Percentiles rank a stretch among this genome's conserved stretches.
Evolutionary conservation across 164 flowering plant genomes (phyloP).

Genomic region (Berberis thunbergii): DNA sequence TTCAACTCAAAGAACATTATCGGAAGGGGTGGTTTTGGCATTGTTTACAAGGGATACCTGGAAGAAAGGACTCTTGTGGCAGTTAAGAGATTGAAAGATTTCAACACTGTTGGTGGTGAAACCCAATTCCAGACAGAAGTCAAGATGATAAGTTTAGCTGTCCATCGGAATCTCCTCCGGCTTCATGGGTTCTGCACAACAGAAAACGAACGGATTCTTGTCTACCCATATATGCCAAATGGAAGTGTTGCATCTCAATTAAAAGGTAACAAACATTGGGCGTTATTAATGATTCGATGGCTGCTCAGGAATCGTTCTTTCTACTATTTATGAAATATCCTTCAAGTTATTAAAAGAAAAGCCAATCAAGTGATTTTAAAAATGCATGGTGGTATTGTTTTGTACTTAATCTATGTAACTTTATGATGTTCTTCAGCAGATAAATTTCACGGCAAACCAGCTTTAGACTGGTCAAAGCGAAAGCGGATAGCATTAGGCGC

Average conservation of each 20-base stretch:
- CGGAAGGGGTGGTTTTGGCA: slow-evolving; percentile 79
- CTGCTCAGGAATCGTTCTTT: not conserved
- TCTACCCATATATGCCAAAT: slow-evolving; percentile 81
- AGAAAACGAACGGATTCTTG: slow-evolving; percentile 62
- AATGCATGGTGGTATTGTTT: too few species aligned
- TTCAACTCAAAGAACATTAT: slow-evolving; percentile 65
- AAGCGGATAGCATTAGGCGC: slow-evolving; percentile 74
- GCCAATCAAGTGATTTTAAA: too few species aligned
- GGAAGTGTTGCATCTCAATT: slow-evolving; percentile 76
- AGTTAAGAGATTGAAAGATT: slow-evolving; percentile 72
- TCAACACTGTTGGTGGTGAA: slow-evolving; percentile 64
- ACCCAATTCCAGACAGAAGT: slow-evolving; percentile 86
- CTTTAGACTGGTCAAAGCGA: slow-evolving; percentile 68
- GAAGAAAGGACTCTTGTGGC: slow-evolving; percentile 65
- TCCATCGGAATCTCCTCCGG: slow-evolving; percentile 80
- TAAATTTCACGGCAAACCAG: slow-evolving; percentile 47
- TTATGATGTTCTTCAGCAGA: slow-evolving; percentile 26
- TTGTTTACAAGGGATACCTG: slow-evolving; percentile 71
- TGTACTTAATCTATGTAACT: not conserved
- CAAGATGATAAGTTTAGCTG: slow-evolving; percentile 70
- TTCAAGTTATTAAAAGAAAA: too few species aligned
- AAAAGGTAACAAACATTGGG: slow-evolving; percentile 30
- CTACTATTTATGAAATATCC: not conserved
- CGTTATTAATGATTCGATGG: not conserved
- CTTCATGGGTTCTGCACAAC: slow-evolving; percentile 71